These are phyloP conservation scores for Emiliania huxleyi DNA, from an alignment of 78 protist species.

Conservation along the genomic window DNA sequence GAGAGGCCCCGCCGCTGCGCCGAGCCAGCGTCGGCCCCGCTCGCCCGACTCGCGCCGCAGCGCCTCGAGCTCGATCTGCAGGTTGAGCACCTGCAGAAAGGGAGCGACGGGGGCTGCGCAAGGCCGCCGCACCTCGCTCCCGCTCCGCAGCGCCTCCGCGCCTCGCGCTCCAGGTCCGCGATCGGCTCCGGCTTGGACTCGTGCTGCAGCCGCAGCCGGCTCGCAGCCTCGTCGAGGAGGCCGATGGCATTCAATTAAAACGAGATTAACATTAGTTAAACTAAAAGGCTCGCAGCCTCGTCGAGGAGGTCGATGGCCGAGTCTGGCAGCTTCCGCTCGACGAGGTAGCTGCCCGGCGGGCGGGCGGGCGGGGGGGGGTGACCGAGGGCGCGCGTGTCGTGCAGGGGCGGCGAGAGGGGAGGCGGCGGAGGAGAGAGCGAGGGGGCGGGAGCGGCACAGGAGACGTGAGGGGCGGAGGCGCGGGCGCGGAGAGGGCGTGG, in stretches of 20 bases:
- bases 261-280: too few species aligned
- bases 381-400: slow-evolving; percentile 87
- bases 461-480: not conserved
- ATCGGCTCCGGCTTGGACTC: slow-evolving; percentile 36
- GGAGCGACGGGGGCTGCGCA: too few species aligned
- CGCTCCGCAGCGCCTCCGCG: too few species aligned
- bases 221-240: slow-evolving; percentile 61
- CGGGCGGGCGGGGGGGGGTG: slow-evolving; percentile 80
- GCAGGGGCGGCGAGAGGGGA: slow-evolving; percentile 93
- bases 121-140: too few species aligned
- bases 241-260: too few species aligned
- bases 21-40: not conserved
- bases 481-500: too few species aligned
- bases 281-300: slow-evolving; percentile 44
- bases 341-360: slow-evolving; percentile 97
- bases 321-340: slow-evolving; percentile 95
- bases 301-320: slow-evolving; percentile 96
- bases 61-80: slow-evolving; percentile 23
- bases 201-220: slow-evolving; percentile 20
- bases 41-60: not conserved
- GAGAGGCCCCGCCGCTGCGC: too few species aligned
- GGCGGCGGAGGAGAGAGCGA: slow-evolving; percentile 58
- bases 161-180: slow-evolving; percentile 15
- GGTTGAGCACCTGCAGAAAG: not conserved
- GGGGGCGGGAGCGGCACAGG: not conserved